phyloP scores from a whole-genome alignment of 2,329 filamentous ascomycete genomes.

The Blastomyces emzantsi region DNA sequence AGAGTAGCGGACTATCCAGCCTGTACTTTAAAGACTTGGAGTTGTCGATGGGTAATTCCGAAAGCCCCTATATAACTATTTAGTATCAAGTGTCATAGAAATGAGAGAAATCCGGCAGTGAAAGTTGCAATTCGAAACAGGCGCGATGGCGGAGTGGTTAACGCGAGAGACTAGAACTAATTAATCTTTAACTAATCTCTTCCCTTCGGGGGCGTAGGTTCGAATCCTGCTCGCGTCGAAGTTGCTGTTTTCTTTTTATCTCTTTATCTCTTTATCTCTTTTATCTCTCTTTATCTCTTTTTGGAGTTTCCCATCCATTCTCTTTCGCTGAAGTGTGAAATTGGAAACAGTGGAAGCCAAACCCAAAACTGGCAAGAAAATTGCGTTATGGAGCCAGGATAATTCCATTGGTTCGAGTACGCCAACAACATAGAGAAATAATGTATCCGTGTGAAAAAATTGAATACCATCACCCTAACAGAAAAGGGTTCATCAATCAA shows the following conservation, averaged over 20 bases:
- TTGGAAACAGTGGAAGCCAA: too few species aligned
- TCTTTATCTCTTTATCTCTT: neutral
- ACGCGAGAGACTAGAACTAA: conserved; percentile 8
- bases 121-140: neutral
- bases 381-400: neutral
- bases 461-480: neutral
- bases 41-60: too few species aligned
- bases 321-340: too few species aligned
- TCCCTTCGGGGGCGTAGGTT: conserved; percentile 9
- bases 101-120: neutral
- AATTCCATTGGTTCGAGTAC: neutral
- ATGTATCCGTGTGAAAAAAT: neutral
- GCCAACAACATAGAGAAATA: neutral
- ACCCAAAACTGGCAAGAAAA: too few species aligned
- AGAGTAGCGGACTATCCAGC: too few species aligned
- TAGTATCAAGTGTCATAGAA: too few species aligned
- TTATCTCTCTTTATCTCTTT: neutral
- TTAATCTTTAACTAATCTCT: neutral
- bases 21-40: too few species aligned
- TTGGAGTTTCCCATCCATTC: neutral
- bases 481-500: neutral
- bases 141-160: conserved; percentile 10
- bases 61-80: too few species aligned
- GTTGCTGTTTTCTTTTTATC: neutral
- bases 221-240: conserved; percentile 8